Evolutionary conservation across 148 eudicot species (phyloP), one percentile per base, ranked within the genome.

Genomic region (Chenopodium album): DNA sequence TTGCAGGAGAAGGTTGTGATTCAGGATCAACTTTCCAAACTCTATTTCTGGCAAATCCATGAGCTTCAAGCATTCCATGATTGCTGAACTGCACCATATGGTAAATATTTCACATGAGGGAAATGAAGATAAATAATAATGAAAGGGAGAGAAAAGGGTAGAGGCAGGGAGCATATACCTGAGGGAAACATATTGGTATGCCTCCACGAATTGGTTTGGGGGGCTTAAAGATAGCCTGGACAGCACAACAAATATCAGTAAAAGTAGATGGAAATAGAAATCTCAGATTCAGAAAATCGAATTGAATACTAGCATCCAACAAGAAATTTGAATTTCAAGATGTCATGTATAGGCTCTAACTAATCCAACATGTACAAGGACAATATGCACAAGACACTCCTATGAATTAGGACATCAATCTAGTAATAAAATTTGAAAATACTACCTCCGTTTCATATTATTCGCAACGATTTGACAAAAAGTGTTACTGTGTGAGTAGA

Each of bases 191-290:
- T 76, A 96, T 83, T 41, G 99, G 99, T 86, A 96, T 96, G 73
- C 99, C 99, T 84, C 99, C 99, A 78, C 99, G 99, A 85, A 96
- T 96, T 74, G 98, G 85, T 88, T 94, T 96, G 13, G 98, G 95
- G 84, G 97, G 95, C 86, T 90, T 92, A 86, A 90, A 96, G 73
- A 87, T 90, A 74, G 98, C 95, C 99, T 96, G 90, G 82, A 87
- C 52, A 67, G 9, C 78, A 85, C 17, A 68, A n/a, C 69, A 85
- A 68, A 72, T 4, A 31, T 78, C 56, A 77, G 11, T 41, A 73
- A 56, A 54, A 50, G 56, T 69, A 67, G 29, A 26, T 78, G 31
- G 41, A 14, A 71, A 19, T 14, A 5, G 17, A 16, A 44, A 37
- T 50, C 34, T 62, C 56, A 52, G 17, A 20, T 59, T 56, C 13